Evolutionary conservation across 2,329 filamentous ascomycete species (phyloP), one percentile per base, ranked within the genome.

Genomic region (Penicillium sp.): DNA sequence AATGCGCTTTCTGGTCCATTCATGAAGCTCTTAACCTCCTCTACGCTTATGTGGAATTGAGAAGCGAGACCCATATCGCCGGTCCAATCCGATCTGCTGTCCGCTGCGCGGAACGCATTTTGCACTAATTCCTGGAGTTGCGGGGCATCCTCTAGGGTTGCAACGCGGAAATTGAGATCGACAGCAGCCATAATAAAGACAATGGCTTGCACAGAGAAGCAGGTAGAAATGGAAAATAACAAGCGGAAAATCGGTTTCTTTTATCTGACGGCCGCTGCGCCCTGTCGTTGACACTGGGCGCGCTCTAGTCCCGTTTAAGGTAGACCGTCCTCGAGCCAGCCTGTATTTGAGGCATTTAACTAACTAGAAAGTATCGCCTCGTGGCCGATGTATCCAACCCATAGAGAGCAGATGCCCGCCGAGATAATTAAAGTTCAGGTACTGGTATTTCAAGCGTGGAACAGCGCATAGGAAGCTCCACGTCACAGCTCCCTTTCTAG

Each of bases 41-140:
- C 53, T 29, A 63, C 42, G n/a, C 55, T 42, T 23, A 67, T 47
- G 7, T 45, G 54, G 36, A 70, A 70, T 36, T 50, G 49, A 2
- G 58, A 53, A 2, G 59, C 58, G 31, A 70, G 64, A 4, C 65
- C 65, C 31, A 68, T 60, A 48, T 73, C 62, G 4, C 65, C 74
- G 0, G 70, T 70, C 71, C 71, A 74, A 51, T 62, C 54, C 49
- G 65, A 51, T 45, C 74, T 62, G 52, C 54, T 70, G 39, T 76
- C 75, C 3, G 69, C 63, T 42, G 73, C 65, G 31, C 72, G 73
- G 43, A 78, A 78, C 0, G 75, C 73, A 12, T 67, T 57, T 46
- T 77, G 64, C 1, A 76, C 68, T 1, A 78, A 65, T 15, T 66
- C 52, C 26, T 73, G 72, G 24, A 78, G 49, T 6, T 55, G 64